These are phyloP conservation scores for Penicillium capsulatum DNA, from an alignment of 2,329 filamentous ascomycete species.

Conservation along the genomic window DNA sequence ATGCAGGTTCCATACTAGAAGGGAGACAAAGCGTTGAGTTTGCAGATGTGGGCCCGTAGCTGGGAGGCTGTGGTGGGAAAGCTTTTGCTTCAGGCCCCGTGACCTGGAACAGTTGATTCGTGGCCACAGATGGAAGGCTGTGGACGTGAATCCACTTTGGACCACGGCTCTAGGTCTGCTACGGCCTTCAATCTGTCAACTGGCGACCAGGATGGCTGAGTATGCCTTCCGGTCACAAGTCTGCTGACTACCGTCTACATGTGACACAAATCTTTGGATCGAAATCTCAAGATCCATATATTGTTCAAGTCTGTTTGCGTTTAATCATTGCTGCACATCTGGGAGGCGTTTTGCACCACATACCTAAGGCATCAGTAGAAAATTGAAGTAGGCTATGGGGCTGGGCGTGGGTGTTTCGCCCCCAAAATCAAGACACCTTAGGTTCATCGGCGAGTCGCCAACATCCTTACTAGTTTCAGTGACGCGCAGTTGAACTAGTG, in stretches of 20 bases:
- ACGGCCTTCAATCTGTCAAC: slow-evolving; percentile 7
- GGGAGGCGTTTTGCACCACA: too few species aligned
- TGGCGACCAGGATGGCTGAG: slow-evolving; percentile 5
- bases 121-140: background rate
- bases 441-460: too few species aligned
- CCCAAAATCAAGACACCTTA: too few species aligned
- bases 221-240: background rate
- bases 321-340: too few species aligned
- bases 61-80: slow-evolving; percentile 3
- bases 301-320: slow-evolving; percentile 2
- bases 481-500: too few species aligned
- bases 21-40: slow-evolving; percentile 7
- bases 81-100: slow-evolving; percentile 4
- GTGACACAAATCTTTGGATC: background rate
- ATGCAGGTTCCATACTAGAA: too few species aligned
- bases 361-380: too few species aligned
- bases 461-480: too few species aligned
- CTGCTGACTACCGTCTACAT: slow-evolving; percentile 1
- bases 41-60: slow-evolving; percentile 5
- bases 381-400: too few species aligned
- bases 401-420: too few species aligned
- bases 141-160: slow-evolving; percentile 4
- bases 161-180: slow-evolving; percentile 7
- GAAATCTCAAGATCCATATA: background rate
- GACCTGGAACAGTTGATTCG: slow-evolving; percentile 5